A percentile compares a stretch with the other conserved stretches of the same genome.
These are phyloP conservation scores for Tetrapyrgos nigripes DNA, from an alignment of 1,284 basidiomycete genomes.

Conservation along the genomic window DNA sequence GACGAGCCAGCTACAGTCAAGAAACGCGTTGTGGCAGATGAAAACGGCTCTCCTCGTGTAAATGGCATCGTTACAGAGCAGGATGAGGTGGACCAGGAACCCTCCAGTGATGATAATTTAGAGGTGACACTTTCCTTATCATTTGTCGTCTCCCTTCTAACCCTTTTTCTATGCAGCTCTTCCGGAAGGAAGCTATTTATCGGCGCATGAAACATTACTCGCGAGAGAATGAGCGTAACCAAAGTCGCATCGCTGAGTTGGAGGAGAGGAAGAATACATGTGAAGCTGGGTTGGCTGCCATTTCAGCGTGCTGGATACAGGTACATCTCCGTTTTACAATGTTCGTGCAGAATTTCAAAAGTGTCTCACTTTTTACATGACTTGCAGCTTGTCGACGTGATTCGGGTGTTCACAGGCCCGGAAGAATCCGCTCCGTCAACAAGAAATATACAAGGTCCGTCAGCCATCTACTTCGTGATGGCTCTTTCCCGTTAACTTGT, in stretches of 20 bases:
- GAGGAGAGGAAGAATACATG: slow-evolving; percentile 77
- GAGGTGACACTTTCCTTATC: slow-evolving; percentile 58
- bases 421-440: slow-evolving; percentile 54
- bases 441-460: slow-evolving; percentile 14
- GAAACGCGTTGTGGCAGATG: slow-evolving; percentile 67
- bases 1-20: slow-evolving; percentile 59
- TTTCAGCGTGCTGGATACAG: slow-evolving; percentile 92
- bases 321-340: slow-evolving; percentile 46
- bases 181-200: slow-evolving; percentile 93
- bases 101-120: slow-evolving; percentile 66
- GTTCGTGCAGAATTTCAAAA: slow-evolving; percentile 8
- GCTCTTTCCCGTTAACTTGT: slow-evolving; percentile 25
- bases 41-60: slow-evolving; percentile 62
- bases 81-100: slow-evolving; percentile 56
- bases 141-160: slow-evolving; percentile 22
- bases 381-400: slow-evolving; percentile 69
- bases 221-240: slow-evolving; percentile 78
- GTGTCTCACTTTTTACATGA: slow-evolving; percentile 13
- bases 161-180: slow-evolving; percentile 50
- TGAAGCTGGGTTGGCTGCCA: slow-evolving; percentile 81
- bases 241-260: slow-evolving; percentile 71
- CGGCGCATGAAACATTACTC: slow-evolving; percentile 92
- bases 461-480: background rate
- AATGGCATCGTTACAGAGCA: slow-evolving; percentile 59
- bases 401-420: slow-evolving; percentile 64